Evolutionary conservation across 768 basidiomycete species (phyloP), one percentile per base, ranked within the genome.

Genomic region (Collybia mongolica): DNA sequence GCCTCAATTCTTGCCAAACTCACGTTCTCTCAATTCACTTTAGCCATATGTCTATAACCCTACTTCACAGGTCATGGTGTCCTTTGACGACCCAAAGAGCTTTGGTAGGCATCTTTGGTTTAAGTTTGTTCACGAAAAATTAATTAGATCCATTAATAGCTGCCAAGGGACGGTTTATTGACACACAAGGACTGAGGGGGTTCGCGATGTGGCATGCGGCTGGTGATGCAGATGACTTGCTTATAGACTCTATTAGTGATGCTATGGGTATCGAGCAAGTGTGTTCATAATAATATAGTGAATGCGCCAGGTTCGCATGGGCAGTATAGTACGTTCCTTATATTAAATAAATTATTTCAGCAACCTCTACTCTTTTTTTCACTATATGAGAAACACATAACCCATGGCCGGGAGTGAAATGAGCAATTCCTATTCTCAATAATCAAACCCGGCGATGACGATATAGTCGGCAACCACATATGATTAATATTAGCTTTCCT

Each of bases 31-130:
- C 38, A 7, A 9, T 24, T 46, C 6, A 29, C 49, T 39, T 5
- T 55, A 90, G 86, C 82, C 87, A 0, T 88, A 77, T 50, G 76
- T 90, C 15, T 90, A 88, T 65, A 74, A 85, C 60, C 48, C 72
- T 3, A 69, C 61, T 1, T 70, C 72, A 0, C 61, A 81, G 32
- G 71, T 80, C 23, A 74, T 88, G 77, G 73, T 90, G 19, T 83
- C 88, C 1, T 91, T 74, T 52, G 89, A 91, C 53, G 74, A 90
- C 49, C 68, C 80, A 0, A 61, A 66, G 24, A 84, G 86, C 12
- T 86, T 88, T 53, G 64, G 79, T 76, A 57, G 9, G 40, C 45
- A 14, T 22, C 2, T 32, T 38, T 8, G 2, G 0, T 40, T 28
- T 17, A 8, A 5, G 15, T 5, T 32, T 17, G 9, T 6, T 28